Conservation (phyloP, 495 filamentous ascomycete species). For the Eremomyces bilateralis region DNA sequence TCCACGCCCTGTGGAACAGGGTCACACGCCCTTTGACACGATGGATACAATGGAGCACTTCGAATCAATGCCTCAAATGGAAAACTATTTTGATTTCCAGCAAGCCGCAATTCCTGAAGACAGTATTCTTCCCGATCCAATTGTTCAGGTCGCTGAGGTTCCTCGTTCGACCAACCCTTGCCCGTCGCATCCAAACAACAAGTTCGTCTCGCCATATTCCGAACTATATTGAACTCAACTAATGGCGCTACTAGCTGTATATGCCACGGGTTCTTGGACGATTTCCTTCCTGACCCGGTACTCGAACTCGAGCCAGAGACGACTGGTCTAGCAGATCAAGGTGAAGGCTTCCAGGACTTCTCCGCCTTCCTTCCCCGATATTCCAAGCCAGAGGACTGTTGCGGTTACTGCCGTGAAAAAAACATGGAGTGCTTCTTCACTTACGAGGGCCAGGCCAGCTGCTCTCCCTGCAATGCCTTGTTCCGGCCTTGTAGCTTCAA, state of each 20-base stretch:
- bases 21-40: too few relatives aligned
- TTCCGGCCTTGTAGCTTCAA: conserved; percentile 50
- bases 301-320: too few relatives aligned
- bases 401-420: conserved; percentile 46
- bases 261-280: conserved; percentile 11
- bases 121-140: too few relatives aligned
- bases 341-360: conserved; percentile 15
- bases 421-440: conserved; percentile 58
- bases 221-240: not conserved
- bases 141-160: too few relatives aligned
- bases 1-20: too few relatives aligned
- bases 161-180: too few relatives aligned
- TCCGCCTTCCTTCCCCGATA: conserved; percentile 20
- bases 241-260: conserved; percentile 11
- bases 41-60: too few relatives aligned
- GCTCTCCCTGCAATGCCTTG: conserved; percentile 59
- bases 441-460: conserved; percentile 42
- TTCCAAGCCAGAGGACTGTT: conserved; percentile 31
- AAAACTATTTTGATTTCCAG: too few relatives aligned
- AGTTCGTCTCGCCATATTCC: not conserved
- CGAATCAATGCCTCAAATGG: too few relatives aligned
- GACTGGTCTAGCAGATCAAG: too few relatives aligned
- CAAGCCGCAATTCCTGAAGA: too few relatives aligned
- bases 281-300: conserved; percentile 8
- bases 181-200: too few relatives aligned